phyloP scores from a whole-genome alignment of 1,284 basidiomycete genomes.

The Austroboletus rostrupii region DNA sequence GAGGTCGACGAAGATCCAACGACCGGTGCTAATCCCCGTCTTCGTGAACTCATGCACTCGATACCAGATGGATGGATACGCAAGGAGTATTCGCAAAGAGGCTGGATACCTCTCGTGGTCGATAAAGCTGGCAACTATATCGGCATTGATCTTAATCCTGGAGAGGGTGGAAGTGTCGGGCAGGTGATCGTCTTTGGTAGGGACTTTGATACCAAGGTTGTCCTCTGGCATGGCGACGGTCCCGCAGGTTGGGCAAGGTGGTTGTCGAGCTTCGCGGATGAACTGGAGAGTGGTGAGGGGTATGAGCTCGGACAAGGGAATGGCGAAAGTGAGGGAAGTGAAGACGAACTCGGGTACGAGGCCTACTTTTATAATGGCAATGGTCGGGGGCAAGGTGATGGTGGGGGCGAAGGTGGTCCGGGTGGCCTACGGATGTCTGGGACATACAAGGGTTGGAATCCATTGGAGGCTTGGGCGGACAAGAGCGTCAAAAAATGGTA shows the following conservation, averaged over 20 bases:
- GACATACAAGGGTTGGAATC: conserved; percentile 86
- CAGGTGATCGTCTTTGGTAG: conserved; percentile 98
- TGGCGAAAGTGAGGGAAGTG: conserved; percentile 58
- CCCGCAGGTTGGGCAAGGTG: conserved; percentile 92
- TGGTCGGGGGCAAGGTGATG: conserved; percentile 70
- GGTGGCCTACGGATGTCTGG: conserved; percentile 69
- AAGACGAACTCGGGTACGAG: conserved; percentile 84
- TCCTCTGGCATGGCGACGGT: conserved; percentile 89
- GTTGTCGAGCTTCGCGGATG: conserved; percentile 90
- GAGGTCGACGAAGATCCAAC: conserved; percentile 82
- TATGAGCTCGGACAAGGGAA: conserved; percentile 67
- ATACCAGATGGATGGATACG: conserved; percentile 92
- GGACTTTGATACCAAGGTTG: conserved; percentile 97
- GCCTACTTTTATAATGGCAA: conserved; percentile 80
- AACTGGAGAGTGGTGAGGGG: conserved; percentile 86
- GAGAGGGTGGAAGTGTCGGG: conserved; percentile 69
- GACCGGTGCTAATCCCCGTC: conserved; percentile 69
- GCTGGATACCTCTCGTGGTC: conserved; percentile 93
- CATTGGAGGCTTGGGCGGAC: conserved; percentile 89
- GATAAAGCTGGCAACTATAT: conserved; percentile 97
- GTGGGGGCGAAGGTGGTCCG: conserved; percentile 65
- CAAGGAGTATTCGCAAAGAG: conserved; percentile 85
- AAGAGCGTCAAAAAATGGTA: conserved; percentile 82
- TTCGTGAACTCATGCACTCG: conserved; percentile 80
- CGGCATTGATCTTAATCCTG: conserved; percentile 92